Base-by-base conservation (phyloP, 495 filamentous ascomycete species). In the Penicillium verhagenii region DNA sequence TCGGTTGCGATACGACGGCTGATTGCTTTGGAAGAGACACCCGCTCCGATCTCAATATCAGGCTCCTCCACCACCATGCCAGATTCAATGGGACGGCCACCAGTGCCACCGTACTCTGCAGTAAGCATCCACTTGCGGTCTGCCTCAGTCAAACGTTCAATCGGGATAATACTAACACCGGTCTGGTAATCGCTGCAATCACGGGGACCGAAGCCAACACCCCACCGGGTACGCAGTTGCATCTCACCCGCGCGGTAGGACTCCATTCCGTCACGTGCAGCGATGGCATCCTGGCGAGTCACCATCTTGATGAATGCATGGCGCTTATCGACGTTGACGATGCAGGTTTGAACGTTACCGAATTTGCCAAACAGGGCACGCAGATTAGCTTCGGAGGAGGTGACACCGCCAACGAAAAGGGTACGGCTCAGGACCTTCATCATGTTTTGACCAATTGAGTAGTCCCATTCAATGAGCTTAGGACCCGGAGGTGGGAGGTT, bases 221-320 rank as follows among this genome's bases (percentile, higher is more conserved):
- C 94, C 94, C 94, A 99, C 47, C 92, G 85, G 24, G 92, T 97
- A 86, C 93, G 82, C 26, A 90, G 79, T 58, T 89, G 82, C 78
- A 91, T 83, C 44, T 92, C 84, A 24, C 83, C 77, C 47, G 80
- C 79, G 52, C 85, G 83, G 59, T 84, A 80, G 4, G 85, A 86
- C 60, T 96, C 92, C 92, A 97, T 97, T 38, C 86, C 90, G n/a
- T 88, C 83, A 56, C 94, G 90, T 46, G 94, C 94, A 47, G 67
- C 71, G 24, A 96, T 80, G 10, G 94, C 92, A 66, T 97, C 92
- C 25, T 81, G 76, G 21, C 95, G 91, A 50, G 81, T 90, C 53
- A 92, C 81, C 94, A 99, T 97, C 71, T 99, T 99, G 57, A 99
- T 92, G 64, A 99, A 99, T 11, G 94, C 94, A 72, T 97, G 95